These are phyloP conservation scores for Fusarium camptoceras DNA, from an alignment of 2,329 filamentous ascomycete species.

Conservation along the genomic window DNA sequence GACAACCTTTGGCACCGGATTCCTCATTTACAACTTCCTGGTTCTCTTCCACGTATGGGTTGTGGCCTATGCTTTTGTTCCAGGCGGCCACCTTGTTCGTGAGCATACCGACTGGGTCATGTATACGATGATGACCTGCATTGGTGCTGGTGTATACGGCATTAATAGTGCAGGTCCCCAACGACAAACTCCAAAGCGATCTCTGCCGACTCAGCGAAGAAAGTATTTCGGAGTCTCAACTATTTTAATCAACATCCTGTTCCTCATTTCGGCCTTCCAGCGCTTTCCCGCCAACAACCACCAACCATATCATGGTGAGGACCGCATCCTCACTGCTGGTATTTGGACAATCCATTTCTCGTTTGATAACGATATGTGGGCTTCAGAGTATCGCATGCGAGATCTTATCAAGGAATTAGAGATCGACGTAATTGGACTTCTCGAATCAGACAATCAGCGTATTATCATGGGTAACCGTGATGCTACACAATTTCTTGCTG, in stretches of 20 bases:
- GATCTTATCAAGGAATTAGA: slow-evolving; percentile 94
- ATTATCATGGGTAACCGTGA: slow-evolving; percentile 99
- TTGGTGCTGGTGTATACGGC: slow-evolving; percentile 87
- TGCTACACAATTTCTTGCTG: slow-evolving; percentile 92
- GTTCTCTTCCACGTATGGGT: slow-evolving; percentile 99
- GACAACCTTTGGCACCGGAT: slow-evolving; percentile 86
- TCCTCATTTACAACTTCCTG: slow-evolving; percentile 91
- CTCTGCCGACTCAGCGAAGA: slow-evolving; percentile 57
- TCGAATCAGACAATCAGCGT: slow-evolving; percentile 92
- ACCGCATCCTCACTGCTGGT: slow-evolving; percentile 89
- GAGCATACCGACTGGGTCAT: slow-evolving; percentile 98
- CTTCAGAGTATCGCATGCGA: slow-evolving; percentile 92
- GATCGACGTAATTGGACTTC: slow-evolving; percentile 93
- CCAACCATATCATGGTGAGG: slow-evolving; percentile 86
- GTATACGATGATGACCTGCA: slow-evolving; percentile 83
- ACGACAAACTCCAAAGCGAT: slow-evolving; percentile 49
- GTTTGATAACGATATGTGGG: slow-evolving; percentile 99
- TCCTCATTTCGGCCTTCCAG: slow-evolving; percentile 83
- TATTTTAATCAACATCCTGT: slow-evolving; percentile 81
- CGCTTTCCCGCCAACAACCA: slow-evolving; percentile 96
- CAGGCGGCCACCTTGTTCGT: slow-evolving; percentile 89
- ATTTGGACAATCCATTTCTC: slow-evolving; percentile 99
- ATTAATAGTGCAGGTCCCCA: slow-evolving; percentile 64
- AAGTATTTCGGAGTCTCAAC: slow-evolving; percentile 70
- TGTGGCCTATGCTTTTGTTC: slow-evolving; percentile 97